Evolutionary conservation across 1,284 basidiomycete species (phyloP), one percentile per base, ranked within the genome.

Genomic region (Sparassis latifolia): DNA sequence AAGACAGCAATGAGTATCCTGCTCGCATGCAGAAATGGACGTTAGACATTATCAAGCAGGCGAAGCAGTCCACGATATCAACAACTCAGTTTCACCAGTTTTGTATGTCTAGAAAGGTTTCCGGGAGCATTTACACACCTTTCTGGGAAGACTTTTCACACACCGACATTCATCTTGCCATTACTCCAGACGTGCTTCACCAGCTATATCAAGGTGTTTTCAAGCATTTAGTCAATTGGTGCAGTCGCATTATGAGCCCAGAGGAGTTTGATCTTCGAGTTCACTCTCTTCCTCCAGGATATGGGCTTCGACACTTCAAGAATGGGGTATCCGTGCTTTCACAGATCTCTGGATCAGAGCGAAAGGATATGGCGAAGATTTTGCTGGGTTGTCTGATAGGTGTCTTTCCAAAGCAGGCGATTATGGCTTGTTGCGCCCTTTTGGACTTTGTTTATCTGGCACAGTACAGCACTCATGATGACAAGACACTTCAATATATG

Each of bases 171-270:
- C 68, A 62, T 49, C 30, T 37, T 0, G 59, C 61, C 5, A 67
- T 75, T 32, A 69, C 70, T 0, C 73, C 72, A 1, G 71, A 77
- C 51, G 56, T 75, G 31, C 66, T 75, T 0, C 74, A 76, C 48
- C 72, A 76, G 51, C 58, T 73, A 0, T 67, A 71, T 45, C 61
- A 69, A 53, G 67, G 66, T 1, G 47, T 70, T 2, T 51, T 66
- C 51, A 69, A 66, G 45, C 67, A 69, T 42, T 33, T 69, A 2
- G 10, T 66, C 4, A 5, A 33, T 1, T 70, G 67, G 67, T 35
- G 58, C 35, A 56, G 42, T 35, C 35, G 28, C 0, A 51, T 48
- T 0, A 55, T 38, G 27, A 45, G 51, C 12, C 43, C 39, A 2
- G 44, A 38, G 3, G 64, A 62, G 41, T 42, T 66, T 9, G 60